Percentiles rank a stretch among this genome's conserved stretches.
Conservation (phyloP, 352 stramenopile species). For the Thalassiosira livingstoniorum region DNA sequence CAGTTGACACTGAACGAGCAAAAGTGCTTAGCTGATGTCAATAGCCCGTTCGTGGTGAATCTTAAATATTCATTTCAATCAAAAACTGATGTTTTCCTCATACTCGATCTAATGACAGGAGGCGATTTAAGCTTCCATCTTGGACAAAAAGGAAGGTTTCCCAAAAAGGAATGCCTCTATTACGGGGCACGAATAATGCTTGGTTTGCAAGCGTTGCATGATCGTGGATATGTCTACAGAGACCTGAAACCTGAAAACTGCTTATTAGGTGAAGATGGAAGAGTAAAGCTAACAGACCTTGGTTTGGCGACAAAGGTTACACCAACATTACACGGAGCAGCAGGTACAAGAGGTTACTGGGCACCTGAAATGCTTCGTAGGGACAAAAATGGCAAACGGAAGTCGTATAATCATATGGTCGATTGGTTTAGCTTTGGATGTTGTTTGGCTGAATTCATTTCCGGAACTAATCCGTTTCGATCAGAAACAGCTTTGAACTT, state of each 20-base stretch:
- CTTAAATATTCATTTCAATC: slow-evolving; percentile 92
- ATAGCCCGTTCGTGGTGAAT: slow-evolving; percentile 90
- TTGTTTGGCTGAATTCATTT: slow-evolving; percentile 96
- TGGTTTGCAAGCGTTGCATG: slow-evolving; percentile 88
- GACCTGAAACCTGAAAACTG: slow-evolving; percentile 93
- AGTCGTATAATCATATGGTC: slow-evolving; percentile 93
- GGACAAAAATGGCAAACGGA: slow-evolving; percentile 90
- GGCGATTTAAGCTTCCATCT: slow-evolving; percentile 88
- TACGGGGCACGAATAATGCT: slow-evolving; percentile 90
- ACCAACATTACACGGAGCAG: slow-evolving; percentile 79
- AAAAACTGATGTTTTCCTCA: slow-evolving; percentile 89
- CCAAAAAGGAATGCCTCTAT: slow-evolving; percentile 86
- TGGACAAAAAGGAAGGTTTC: slow-evolving; percentile 86
- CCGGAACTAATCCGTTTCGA: slow-evolving; percentile 95
- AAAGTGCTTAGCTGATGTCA: slow-evolving; percentile 85
- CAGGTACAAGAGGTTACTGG: slow-evolving; percentile 92
- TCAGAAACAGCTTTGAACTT: slow-evolving; percentile 93
- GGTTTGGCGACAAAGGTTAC: slow-evolving; percentile 95
- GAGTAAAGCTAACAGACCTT: slow-evolving; percentile 96
- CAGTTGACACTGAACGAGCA: slow-evolving; percentile 87
- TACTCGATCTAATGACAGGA: slow-evolving; percentile 92
- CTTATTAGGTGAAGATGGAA: slow-evolving; percentile 92
- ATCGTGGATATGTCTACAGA: slow-evolving; percentile 88
- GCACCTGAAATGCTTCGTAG: slow-evolving; percentile 95
- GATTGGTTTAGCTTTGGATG: slow-evolving; percentile 99